Evolutionary conservation across 441 rosid species (phyloP).

Genomic region (Capsella rubella): DNA sequence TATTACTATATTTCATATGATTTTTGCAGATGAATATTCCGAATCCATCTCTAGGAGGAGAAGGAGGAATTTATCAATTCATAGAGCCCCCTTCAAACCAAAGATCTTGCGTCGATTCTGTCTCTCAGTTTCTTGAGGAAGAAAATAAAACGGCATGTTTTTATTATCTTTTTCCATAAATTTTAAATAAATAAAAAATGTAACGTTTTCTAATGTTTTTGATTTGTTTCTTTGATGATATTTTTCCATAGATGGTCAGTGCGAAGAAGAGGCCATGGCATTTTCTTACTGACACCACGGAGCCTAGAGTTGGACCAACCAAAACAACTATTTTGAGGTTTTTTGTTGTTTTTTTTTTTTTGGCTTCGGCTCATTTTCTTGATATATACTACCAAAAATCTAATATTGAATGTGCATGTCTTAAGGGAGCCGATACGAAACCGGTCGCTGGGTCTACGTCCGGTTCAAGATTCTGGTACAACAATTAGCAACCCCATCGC

Average conservation of each 20-base stretch:
- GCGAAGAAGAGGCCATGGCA: slow-evolving; percentile 31
- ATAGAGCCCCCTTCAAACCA: slow-evolving; percentile 87
- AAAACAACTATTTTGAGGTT: slow-evolving; percentile 32
- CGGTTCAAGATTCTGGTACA: slow-evolving; percentile 34
- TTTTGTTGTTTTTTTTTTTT: slow-evolving; percentile 8
- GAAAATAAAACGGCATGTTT: slow-evolving; percentile 47
- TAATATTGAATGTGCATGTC: slow-evolving; percentile 11
- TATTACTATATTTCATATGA: not conserved
- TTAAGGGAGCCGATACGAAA: slow-evolving; percentile 23
- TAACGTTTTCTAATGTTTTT: slow-evolving; percentile 10
- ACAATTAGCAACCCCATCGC: slow-evolving; percentile 33
- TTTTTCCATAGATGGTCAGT: slow-evolving; percentile 21
- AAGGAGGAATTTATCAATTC: slow-evolving; percentile 47
- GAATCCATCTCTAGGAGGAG: slow-evolving; percentile 31
- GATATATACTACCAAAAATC: slow-evolving; percentile 9
- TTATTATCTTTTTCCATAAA: not conserved
- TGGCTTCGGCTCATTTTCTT: slow-evolving; percentile 7
- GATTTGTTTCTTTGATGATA: not conserved
- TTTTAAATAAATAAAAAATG: too few relatives aligned
- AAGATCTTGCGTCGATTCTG: slow-evolving; percentile 42
- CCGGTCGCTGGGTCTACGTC: slow-evolving; percentile 19
- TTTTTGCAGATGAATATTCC: slow-evolving; percentile 51
- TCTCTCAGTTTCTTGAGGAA: slow-evolving; percentile 49
- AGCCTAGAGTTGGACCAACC: slow-evolving; percentile 15
- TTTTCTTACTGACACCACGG: slow-evolving; percentile 27